These are phyloP conservation scores for Physaria fendleri DNA, from an alignment of 345 rosid genomes.

Conservation along the genomic window DNA sequence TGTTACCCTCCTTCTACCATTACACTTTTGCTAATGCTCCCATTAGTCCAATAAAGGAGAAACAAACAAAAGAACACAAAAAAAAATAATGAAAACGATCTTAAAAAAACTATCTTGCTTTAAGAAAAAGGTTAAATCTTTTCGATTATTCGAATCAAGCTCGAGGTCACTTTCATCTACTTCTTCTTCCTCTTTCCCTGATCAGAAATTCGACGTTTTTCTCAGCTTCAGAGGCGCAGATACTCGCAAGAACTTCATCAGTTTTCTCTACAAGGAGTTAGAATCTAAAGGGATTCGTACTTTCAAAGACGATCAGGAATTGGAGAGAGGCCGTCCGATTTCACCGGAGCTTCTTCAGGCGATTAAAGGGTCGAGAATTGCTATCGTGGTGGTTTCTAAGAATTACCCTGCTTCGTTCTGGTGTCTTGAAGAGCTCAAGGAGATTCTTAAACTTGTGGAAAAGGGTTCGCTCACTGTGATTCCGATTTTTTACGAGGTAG, in stretches of 20 bases:
- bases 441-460: constrained; percentile 11
- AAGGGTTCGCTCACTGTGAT: neutral
- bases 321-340: constrained; percentile 25
- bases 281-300: constrained; percentile 9
- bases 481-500: constrained; percentile 24
- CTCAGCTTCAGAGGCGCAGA: constrained; percentile 34
- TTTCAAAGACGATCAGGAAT: constrained; percentile 21
- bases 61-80: no score
- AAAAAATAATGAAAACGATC: neutral
- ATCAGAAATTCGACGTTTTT: constrained; percentile 22
- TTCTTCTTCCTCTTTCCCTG: constrained; percentile 19
- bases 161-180: constrained; percentile 16
- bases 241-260: constrained; percentile 27
- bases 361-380: constrained; percentile 22
- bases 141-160: constrained; percentile 13
- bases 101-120: neutral
- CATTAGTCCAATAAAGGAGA: no score
- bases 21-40: no score
- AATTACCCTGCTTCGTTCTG: constrained; percentile 18
- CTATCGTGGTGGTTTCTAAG: constrained; percentile 27
- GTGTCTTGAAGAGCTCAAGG: constrained; percentile 27
- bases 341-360: constrained; percentile 28
- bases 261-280: constrained; percentile 23
- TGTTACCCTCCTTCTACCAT: no score
- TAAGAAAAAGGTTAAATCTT: constrained; percentile 7